Evolutionary conservation across 306 rosid species (phyloP), one percentile per base, ranked within the genome.

Genomic region (Gleditsia sinensis): DNA sequence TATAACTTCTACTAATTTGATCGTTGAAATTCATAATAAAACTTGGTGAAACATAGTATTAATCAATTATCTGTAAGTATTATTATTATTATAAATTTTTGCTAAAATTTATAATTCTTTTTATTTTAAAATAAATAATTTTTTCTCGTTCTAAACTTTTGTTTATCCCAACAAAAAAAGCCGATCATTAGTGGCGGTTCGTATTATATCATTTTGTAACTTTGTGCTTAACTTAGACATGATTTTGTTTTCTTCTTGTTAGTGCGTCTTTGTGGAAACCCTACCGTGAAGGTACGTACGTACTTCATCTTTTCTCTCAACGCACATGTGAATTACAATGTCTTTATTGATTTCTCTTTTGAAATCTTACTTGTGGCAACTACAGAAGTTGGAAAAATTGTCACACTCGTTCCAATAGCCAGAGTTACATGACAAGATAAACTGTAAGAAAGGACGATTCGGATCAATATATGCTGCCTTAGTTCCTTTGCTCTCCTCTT

Each of bases 381-480:
- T 40, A 57, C 9, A 6, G n/a, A 9, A 14, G 39, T 14, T 4
- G 53, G 23, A 28, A 71, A 69, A 27, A 30, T 50, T 36, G 30
- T 36, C 65, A 37, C 48, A 37, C 8, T 34, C 17, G 21, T 54
- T 46, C 67, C 12, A 14, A 11, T 24, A 13, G 7, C 0, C 40
- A 71, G 60, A 51, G 51, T 78, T 62, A 50, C 34, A 54, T 78
- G 77, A 70, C 58, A 45, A 48, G 4, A 34, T 63, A 24, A 48
- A 34, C 50, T 46, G 48, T 19, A 75, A 19, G 48, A 67, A 65
- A 23, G 17, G 39, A 57, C 21, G 71, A 69, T 36, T 77, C 76
- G 51, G 40, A 33, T 54, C 39, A 21, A 57, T 13, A 7, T 37
- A 37, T 5, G 7, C 3, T 42, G 49, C 49, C 17, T 12, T 3